These are phyloP conservation scores for Coemansia sp. DNA, from an alignment of 192 early-diverging fungal genomes.

Conservation along the genomic window DNA sequence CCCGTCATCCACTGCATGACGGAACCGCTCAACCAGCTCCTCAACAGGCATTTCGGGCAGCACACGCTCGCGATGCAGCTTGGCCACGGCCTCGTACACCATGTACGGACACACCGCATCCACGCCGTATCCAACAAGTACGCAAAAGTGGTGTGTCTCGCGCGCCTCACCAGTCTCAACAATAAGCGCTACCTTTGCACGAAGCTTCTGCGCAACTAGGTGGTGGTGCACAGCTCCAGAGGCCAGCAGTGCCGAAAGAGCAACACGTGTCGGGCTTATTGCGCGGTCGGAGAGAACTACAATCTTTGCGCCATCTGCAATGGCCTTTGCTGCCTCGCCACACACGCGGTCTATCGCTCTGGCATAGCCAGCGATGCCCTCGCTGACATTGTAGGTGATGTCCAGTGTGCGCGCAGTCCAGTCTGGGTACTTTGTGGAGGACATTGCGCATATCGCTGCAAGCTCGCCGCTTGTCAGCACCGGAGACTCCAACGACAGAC, in stretches of 20 bases:
- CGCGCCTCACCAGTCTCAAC: constrained; percentile 93
- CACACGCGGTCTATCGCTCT: constrained; percentile 85
- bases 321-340: constrained; percentile 77
- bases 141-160: constrained; percentile 95
- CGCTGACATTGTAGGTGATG: constrained; percentile 75
- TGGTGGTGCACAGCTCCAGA: constrained; percentile 93
- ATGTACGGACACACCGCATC: constrained; percentile 96
- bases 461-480: constrained; percentile 84
- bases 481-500: constrained; percentile 82
- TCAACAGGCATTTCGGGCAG: constrained; percentile 56
- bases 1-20: constrained; percentile 88
- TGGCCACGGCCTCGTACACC: constrained; percentile 84
- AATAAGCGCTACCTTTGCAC: constrained; percentile 83
- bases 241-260: constrained; percentile 84
- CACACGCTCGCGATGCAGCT: constrained; percentile 84
- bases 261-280: constrained; percentile 65
- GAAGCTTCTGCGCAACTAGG: constrained; percentile 83
- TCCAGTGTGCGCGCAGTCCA: constrained; percentile 77
- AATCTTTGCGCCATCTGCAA: constrained; percentile 74
- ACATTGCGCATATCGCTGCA: constrained; percentile 73
- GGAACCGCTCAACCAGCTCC: constrained; percentile 79
- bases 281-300: constrained; percentile 81
- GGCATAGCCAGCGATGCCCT: constrained; percentile 80
- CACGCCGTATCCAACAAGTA: constrained; percentile 92
- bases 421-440: constrained; percentile 56